These are phyloP conservation scores for Nannochloropsis granulata DNA, from an alignment of 108 stramenopile genomes.

Conservation along the genomic window DNA sequence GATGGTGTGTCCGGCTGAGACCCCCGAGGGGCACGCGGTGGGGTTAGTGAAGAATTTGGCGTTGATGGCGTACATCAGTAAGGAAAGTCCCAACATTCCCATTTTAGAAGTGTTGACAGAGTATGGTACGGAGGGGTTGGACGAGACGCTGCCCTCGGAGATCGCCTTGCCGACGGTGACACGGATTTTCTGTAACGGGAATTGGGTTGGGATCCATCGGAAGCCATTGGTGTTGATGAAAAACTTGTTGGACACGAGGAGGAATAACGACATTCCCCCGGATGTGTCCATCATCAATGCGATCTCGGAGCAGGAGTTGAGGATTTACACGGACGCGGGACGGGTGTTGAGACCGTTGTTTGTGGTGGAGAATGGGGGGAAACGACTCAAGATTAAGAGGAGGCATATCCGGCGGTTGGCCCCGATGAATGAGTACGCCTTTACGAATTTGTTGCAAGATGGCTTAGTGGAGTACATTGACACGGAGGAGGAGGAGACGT, in stretches of 20 bases:
- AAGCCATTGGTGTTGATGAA: conserved; percentile 65
- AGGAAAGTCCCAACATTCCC: conserved; percentile 73
- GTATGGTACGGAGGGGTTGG: conserved; percentile 76
- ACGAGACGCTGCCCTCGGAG: conserved; percentile 64
- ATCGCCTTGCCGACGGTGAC: conserved; percentile 71
- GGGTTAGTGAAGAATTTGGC: conserved; percentile 93
- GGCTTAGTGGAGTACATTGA: conserved; percentile 84
- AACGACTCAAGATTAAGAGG: conserved; percentile 37
- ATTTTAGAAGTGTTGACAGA: conserved; percentile 89
- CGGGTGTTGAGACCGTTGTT: conserved; percentile 96
- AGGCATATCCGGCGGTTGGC: conserved; percentile 34
- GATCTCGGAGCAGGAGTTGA: conserved; percentile 77
- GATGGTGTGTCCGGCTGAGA: conserved; percentile 40
- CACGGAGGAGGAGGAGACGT: conserved; percentile 97
- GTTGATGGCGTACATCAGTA: conserved; percentile 86
- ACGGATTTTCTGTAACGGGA: conserved; percentile 96
- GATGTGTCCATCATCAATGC: conserved; percentile 91
- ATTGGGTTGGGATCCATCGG: conserved; percentile 93
- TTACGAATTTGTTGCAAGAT: conserved; percentile 75
- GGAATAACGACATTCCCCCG: conserved; percentile 84
- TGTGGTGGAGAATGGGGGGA: conserved; percentile 75
- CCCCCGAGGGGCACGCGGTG: conserved; percentile 62
- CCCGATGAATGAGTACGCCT: conserved; percentile 32
- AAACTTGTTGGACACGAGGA: conserved; percentile 62
- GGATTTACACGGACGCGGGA: conserved; percentile 96